These are phyloP conservation scores for Nepenthes alata DNA, from an alignment of 179 eudicot genomes.

Conservation along the genomic window DNA sequence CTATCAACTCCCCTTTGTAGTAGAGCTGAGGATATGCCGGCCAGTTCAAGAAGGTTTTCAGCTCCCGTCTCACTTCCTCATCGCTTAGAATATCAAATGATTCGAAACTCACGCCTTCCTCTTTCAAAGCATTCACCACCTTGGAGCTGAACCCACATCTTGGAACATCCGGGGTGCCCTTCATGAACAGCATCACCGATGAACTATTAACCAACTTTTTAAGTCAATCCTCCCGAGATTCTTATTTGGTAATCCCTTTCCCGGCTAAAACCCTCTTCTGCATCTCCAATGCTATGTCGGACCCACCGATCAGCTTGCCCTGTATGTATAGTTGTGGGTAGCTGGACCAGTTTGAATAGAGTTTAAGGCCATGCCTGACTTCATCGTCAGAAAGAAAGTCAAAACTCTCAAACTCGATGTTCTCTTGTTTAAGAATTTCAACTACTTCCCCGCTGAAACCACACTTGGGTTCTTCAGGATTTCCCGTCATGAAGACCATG, in stretches of 20 bases:
- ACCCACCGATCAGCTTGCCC: conserved; percentile 90
- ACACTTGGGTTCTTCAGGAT: conserved; percentile 73
- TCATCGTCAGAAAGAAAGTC: conserved; percentile 74
- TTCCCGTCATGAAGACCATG: conserved; percentile 91
- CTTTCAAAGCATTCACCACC: conserved; percentile 68
- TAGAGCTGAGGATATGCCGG: conserved; percentile 96
- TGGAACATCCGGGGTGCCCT: conserved; percentile 80
- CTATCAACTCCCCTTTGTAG: conserved; percentile 83
- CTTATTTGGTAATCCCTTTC: conserved; percentile 31
- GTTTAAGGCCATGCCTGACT: conserved; percentile 85
- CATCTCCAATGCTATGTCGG: conserved; percentile 88
- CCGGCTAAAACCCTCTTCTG: conserved; percentile 64
- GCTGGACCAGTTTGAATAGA: conserved; percentile 93
- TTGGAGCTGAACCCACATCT: conserved; percentile 88
- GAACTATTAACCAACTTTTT: conserved; percentile 45
- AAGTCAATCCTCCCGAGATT: conserved; percentile 44
- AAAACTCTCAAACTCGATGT: conserved; percentile 49
- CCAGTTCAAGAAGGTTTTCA: conserved; percentile 84
- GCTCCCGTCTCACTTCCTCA: conserved; percentile 68
- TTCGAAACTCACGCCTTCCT: conserved; percentile 63
- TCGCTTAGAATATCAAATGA: conserved; percentile 75
- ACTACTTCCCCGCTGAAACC: conserved; percentile 94
- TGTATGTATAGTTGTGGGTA: conserved; percentile 83
- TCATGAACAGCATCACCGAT: conserved; percentile 79
- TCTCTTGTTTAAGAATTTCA: conserved; percentile 69